These are phyloP conservation scores for Annona cherimola DNA, from an alignment of 164 flowering plant genomes.

Conservation along the genomic window DNA sequence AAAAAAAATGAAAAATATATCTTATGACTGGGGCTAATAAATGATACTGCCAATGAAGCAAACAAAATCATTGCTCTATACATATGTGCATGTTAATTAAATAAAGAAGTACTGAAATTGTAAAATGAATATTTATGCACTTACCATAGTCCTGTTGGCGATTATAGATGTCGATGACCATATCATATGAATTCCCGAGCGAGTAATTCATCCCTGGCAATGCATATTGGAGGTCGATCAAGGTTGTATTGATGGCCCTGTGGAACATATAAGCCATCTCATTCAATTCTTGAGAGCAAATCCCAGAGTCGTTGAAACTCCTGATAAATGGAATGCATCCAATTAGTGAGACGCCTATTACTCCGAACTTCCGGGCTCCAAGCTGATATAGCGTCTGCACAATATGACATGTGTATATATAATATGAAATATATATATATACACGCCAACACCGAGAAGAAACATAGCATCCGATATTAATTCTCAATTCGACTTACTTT, in stretches of 20 bases:
- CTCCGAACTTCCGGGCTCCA: slow-evolving; percentile 52
- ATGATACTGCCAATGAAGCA: too few species aligned
- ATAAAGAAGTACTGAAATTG: too few species aligned
- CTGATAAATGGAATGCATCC: slow-evolving; percentile 52
- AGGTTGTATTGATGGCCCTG: slow-evolving; percentile 6
- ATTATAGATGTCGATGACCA: not conserved
- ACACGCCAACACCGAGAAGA: too few species aligned
- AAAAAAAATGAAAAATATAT: too few species aligned
- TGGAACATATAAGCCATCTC: slow-evolving; percentile 25
- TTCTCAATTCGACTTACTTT: too few species aligned
- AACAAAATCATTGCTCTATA: too few species aligned
- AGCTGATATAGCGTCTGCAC: slow-evolving; percentile 26
- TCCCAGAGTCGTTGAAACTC: slow-evolving; percentile 10
- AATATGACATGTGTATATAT: not conserved
- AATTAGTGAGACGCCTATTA: slow-evolving; percentile 38
- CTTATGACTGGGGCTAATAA: too few species aligned
- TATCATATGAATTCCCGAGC: slow-evolving; percentile 31
- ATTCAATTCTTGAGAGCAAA: slow-evolving; percentile 31
- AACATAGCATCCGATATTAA: too few species aligned
- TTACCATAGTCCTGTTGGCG: slow-evolving; percentile 29
- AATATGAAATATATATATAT: too few species aligned
- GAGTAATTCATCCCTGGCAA: slow-evolving; percentile 40
- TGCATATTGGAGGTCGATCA: slow-evolving; percentile 35
- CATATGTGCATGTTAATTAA: too few species aligned
- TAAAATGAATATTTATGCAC: too few species aligned